Evolutionary conservation across 2,329 filamentous ascomycete genomes (phyloP).

Genomic region (Diaporthe australafricana): DNA sequence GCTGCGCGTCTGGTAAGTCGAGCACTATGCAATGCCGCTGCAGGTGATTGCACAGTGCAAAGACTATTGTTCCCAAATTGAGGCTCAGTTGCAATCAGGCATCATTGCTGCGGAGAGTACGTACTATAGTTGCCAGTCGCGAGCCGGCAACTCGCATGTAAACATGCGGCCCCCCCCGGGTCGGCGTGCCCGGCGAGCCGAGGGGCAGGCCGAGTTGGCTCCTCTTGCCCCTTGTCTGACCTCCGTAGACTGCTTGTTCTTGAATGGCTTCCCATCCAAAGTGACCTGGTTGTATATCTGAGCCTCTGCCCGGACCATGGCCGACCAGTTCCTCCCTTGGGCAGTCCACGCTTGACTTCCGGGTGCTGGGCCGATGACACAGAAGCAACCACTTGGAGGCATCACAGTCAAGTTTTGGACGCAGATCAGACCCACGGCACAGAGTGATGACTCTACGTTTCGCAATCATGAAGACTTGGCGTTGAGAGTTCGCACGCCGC

Average conservation of each 20-base stretch:
- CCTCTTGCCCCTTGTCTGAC: not conserved
- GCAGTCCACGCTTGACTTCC: not conserved
- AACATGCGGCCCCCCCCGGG: slow-evolving; percentile 1
- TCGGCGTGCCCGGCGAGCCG: not conserved
- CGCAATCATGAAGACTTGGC: not conserved
- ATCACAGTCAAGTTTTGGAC: not conserved
- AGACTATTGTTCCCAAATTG: not conserved
- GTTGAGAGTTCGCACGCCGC: not conserved
- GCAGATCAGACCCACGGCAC: not conserved
- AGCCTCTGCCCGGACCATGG: not conserved
- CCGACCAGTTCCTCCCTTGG: too few relatives aligned
- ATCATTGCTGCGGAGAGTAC: not conserved
- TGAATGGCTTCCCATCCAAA: not conserved
- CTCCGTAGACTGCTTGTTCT: not conserved
- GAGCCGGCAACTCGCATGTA: not conserved
- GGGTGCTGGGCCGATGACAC: not conserved
- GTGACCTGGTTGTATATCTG: not conserved
- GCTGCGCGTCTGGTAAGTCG: slow-evolving; percentile 1
- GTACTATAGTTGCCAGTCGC: not conserved
- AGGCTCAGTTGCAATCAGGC: slow-evolving; percentile 1
- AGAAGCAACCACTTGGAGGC: not conserved
- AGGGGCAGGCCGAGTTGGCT: not conserved
- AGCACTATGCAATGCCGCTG: not conserved
- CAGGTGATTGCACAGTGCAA: slow-evolving; percentile 8
- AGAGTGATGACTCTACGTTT: not conserved